phyloP scores from a whole-genome alignment of 2,329 filamentous ascomycete genomes.

The Amauroascus niger region DNA sequence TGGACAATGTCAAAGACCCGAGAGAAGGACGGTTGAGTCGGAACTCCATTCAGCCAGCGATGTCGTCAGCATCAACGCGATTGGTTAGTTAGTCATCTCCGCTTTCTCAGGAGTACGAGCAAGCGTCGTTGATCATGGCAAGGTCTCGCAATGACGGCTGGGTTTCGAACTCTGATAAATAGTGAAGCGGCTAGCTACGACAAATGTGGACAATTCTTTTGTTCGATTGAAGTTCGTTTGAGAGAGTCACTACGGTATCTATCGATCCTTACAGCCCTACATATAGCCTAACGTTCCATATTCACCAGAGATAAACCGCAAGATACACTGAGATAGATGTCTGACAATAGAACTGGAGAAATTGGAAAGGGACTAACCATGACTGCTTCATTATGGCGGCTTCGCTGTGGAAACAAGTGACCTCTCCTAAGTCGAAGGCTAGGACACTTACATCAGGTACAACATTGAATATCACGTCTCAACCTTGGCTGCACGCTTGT shows the following conservation, averaged over 20 bases:
- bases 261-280: neutral
- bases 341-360: neutral
- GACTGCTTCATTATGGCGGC: neutral
- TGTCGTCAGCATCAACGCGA: neutral
- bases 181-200: no score
- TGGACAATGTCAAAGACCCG: neutral
- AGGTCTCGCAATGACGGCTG: no score
- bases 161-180: no score
- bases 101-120: neutral
- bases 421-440: neutral
- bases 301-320: neutral
- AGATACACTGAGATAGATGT: neutral
- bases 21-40: neutral
- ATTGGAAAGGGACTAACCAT: conserved; percentile 13
- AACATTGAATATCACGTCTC: conserved; percentile 8
- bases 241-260: no score
- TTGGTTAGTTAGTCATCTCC: neutral
- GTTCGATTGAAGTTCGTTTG: no score
- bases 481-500: conserved; percentile 1
- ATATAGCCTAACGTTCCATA: neutral
- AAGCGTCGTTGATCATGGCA: no score
- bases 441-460: conserved; percentile 15
- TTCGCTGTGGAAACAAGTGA: neutral
- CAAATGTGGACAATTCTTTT: no score
- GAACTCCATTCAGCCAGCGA: neutral